Base-by-base conservation (phyloP, 1,284 basidiomycete genomes). In the Microbotryum violaceum region DNA sequence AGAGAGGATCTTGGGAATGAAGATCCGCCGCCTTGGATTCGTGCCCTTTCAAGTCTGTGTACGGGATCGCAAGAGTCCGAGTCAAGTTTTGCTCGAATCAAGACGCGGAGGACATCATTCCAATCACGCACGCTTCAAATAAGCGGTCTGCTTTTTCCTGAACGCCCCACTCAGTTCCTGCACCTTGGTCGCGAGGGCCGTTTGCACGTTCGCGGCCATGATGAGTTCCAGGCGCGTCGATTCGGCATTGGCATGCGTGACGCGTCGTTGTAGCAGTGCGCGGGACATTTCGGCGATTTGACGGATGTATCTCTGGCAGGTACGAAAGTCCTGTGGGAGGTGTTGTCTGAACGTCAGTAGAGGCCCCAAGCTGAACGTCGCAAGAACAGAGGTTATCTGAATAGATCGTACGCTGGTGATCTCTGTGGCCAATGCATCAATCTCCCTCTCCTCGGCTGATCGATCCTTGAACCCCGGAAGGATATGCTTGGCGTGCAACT, bases 381-480 rank as follows among this genome's bases (percentile, higher is more conserved):
- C 5, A 29, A 3, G 33, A 29, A 3, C 4, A 6, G 29, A 50
- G 3, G 21, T 18, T 42, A 6, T 42, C 37, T 3, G 23, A 21
- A 16, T 18, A 16, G 16, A 33, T 75, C 78, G 68, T 70, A 89
- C 90, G 70, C 85, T 81, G 52, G 93, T 97, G 75, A 99, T 91
- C 65, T 91, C 87, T 37, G 81, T 83, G 1, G 93, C 93, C 49
- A 89, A 80, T 21, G 81, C 75, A 74, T 97, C 90, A 67, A 99
- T 99, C 75, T 97, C 91, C 67, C 85, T 82, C 78, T 98, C 94
- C 77, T 98, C 93, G 18, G 84, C 83, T 2, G 88, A 82, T 60
- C 94, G 87, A 81, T 99, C 96, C 72, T 89, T 83, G 75, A 99
- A 99, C 3, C 91, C 92, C 63, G 96, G 96, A 4, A 98, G 82